Conservation (phyloP, 768 basidiomycete genomes). For the Austroboletus festivus region DNA sequence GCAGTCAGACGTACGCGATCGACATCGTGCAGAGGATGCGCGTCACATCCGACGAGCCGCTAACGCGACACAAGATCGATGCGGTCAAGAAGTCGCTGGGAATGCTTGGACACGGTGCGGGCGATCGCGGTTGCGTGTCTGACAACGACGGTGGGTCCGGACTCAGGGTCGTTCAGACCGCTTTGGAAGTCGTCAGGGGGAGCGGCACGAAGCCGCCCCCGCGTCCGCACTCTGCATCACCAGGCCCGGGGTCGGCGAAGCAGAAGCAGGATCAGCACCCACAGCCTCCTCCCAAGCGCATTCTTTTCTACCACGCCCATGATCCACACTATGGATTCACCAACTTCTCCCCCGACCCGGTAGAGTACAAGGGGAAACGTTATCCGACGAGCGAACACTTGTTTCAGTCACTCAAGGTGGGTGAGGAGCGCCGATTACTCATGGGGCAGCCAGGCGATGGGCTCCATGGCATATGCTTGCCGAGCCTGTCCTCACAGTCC, state of each 20-base stretch:
- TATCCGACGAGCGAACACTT: conserved; percentile 49
- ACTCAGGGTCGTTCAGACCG: conserved; percentile 29
- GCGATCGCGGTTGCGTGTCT: conserved; percentile 30
- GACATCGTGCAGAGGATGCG: conserved; percentile 32
- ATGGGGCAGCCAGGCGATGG: not conserved
- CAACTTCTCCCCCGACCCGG: conserved; percentile 42
- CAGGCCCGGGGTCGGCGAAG: conserved; percentile 10
- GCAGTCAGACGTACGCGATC: conserved; percentile 24
- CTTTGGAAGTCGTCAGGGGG: conserved; percentile 21
- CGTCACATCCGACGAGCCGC: conserved; percentile 26
- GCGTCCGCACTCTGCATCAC: conserved; percentile 23
- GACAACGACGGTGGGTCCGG: conserved; percentile 22
- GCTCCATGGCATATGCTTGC: not conserved
- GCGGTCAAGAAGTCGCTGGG: conserved; percentile 30
- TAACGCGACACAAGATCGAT: conserved; percentile 26
- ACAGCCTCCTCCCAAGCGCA: conserved; percentile 20
- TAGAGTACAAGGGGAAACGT: conserved; percentile 35
- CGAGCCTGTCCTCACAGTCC: conserved; percentile 1
- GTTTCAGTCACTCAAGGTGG: conserved; percentile 44
- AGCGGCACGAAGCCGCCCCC: conserved; percentile 9
- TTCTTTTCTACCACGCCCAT: conserved; percentile 32
- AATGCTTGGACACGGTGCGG: conserved; percentile 17
- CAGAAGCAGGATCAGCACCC: conserved; percentile 7
- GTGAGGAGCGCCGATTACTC: conserved; percentile 1
- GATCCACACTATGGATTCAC: conserved; percentile 40